Evolutionary conservation across 2,329 filamentous ascomycete genomes (phyloP), one percentile per base, ranked within the genome.

Genomic region (Nothopassalora personata): DNA sequence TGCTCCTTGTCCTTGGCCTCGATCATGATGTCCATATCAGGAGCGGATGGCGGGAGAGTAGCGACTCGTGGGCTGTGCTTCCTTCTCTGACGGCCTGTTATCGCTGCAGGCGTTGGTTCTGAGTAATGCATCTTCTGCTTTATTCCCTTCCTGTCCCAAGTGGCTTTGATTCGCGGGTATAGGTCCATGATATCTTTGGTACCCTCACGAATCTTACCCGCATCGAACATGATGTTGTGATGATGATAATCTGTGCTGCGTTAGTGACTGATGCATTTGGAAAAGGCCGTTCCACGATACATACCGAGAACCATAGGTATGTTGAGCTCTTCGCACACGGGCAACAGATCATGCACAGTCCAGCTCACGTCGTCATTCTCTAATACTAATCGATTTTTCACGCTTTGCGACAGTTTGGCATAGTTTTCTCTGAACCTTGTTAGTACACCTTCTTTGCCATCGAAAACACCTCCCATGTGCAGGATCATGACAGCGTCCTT

Each of bases 1-100:
- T 97, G 93, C 72, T 97, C 93, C 74, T 97, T 97, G 71, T 97
- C 93, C 73, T 97, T 97, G 51, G 93, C 93, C 76, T 97, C 93
- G 60, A 97, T 97, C 93, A 97, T 97, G n/a, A 97, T 79, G 70
- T 97, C 93, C 88, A 95, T 94, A 33, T 88, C 86, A 0, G 84
- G 78, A 4, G 86, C 81, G 68, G 93, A 97, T 0, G 93, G 92
- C 0, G 93, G 93, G 0, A 97, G 75, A 0, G 86, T 89, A 64
- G 81, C 81, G 1, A 96, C 91, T 8, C 93, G 83, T 0, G 90
- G 82, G 36, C 86, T 91, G 70, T 97, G 93, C 74, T 96, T 97
- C 59, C 93, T 83, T 30, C 92, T 81, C 65, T 96, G 88, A 0
- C 85, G 82, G 0, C 82, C 83, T 0, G 91, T 96, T 45, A 96